phyloP scores from a whole-genome alignment of 352 stramenopile species.

The Phytopythium kandeliae region DNA sequence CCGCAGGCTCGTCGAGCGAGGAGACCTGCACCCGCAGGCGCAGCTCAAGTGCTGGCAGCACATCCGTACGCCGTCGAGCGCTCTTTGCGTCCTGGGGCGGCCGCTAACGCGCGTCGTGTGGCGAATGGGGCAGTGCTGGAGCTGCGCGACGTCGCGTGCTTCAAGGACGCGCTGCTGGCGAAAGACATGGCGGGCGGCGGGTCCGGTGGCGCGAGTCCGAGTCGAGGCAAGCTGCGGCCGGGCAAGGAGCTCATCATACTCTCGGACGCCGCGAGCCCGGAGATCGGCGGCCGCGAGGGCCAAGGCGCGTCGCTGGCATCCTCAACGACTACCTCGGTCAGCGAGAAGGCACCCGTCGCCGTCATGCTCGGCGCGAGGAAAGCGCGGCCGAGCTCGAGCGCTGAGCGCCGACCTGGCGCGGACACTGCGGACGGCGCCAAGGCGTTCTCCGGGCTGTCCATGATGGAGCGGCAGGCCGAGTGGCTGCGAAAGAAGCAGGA shows the following conservation, averaged over 20 bases:
- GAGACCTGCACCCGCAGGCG: conserved; percentile 53
- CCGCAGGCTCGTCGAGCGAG: conserved; percentile 55
- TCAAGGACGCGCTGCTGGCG: conserved; percentile 3
- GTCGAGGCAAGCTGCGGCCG: conserved; percentile 62
- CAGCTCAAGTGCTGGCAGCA: conserved; percentile 79
- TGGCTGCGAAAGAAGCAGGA: conserved; percentile 78
- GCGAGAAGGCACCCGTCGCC: background rate
- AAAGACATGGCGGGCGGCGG: background rate
- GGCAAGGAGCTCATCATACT: conserved; percentile 78
- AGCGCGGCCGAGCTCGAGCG: conserved; percentile 1
- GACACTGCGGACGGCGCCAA: conserved; percentile 15
- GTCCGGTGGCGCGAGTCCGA: conserved; percentile 39
- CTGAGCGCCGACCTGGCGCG: conserved; percentile 8
- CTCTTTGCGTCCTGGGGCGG: no score
- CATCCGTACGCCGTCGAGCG: conserved; percentile 28
- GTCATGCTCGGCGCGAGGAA: background rate
- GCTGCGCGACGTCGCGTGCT: conserved; percentile 53
- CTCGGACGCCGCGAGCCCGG: conserved; percentile 33
- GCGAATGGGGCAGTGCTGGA: conserved; percentile 75
- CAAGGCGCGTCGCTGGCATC: background rate
- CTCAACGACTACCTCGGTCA: conserved; percentile 1
- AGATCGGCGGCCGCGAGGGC: conserved; percentile 1
- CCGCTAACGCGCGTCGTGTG: no score
- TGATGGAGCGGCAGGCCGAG: conserved; percentile 76
- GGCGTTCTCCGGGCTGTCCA: conserved; percentile 58